These are phyloP conservation scores for Epichloe elymi DNA, from an alignment of 2,329 filamentous ascomycete genomes.

Conservation along the genomic window DNA sequence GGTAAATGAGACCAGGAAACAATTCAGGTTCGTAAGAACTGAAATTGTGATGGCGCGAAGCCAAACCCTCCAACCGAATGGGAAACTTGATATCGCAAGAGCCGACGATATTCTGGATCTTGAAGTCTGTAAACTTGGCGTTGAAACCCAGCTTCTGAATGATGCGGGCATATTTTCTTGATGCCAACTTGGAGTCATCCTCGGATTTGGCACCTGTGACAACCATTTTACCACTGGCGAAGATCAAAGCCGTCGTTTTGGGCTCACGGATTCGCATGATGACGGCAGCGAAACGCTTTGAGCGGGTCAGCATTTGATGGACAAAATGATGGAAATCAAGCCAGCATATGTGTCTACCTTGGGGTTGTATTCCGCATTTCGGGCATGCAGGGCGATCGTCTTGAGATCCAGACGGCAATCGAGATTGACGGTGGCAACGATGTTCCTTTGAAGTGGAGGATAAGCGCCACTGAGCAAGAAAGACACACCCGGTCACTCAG, in stretches of 20 bases:
- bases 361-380: constrained; percentile 97
- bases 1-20: constrained; percentile 98
- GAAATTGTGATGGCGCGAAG: constrained; percentile 97
- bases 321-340: constrained; percentile 9
- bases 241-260: constrained; percentile 96
- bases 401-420: constrained; percentile 96
- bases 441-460: constrained; percentile 60
- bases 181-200: constrained; percentile 93
- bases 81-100: constrained; percentile 99
- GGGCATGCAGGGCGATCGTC: constrained; percentile 94
- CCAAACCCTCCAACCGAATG: constrained; percentile 89
- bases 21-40: constrained; percentile 97
- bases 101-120: constrained; percentile 99
- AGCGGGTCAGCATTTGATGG: constrained; percentile 7
- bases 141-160: constrained; percentile 99
- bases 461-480: constrained; percentile 37
- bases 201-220: constrained; percentile 97
- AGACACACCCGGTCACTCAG: constrained; percentile 16
- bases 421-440: constrained; percentile 96
- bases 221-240: constrained; percentile 98
- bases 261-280: constrained; percentile 99
- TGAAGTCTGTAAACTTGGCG: constrained; percentile 98
- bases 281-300: constrained; percentile 89
- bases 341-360: constrained; percentile 51
- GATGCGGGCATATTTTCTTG: constrained; percentile 94